Conservation (phyloP, 495 filamentous ascomycete genomes). For the Cercophora sp. region DNA sequence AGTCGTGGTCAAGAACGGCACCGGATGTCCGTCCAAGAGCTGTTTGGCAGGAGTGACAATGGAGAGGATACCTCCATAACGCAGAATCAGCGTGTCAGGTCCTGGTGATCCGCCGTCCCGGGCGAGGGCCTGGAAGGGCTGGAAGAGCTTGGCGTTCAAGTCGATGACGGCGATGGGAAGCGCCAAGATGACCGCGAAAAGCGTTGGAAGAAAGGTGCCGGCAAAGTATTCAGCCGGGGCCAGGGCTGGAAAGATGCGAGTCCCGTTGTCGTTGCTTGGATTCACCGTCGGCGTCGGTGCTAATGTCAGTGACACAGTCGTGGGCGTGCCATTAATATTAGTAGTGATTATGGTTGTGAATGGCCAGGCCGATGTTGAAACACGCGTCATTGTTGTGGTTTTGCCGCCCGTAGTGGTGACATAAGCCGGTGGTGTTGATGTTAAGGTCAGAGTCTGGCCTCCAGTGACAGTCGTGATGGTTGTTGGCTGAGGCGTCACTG, state of each 20-base stretch:
- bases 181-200: conserved; percentile 27
- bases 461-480: no score
- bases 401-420: no score
- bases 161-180: conserved; percentile 28
- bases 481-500: no score
- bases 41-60: conserved; percentile 2
- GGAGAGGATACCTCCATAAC: background rate
- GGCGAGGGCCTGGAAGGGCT: conserved; percentile 26
- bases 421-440: no score
- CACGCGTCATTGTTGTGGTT: background rate
- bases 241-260: conserved; percentile 9
- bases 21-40: conserved; percentile 1
- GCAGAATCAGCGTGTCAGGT: conserved; percentile 21
- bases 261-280: background rate
- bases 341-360: conserved; percentile 2
- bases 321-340: conserved; percentile 10
- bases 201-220: conserved; percentile 31
- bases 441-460: no score
- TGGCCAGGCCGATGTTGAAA: background rate
- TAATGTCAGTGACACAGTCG: background rate
- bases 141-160: conserved; percentile 29
- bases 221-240: conserved; percentile 27
- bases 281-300: background rate
- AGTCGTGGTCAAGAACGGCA: conserved; percentile 2
- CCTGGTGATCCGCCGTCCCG: conserved; percentile 19